phyloP scores from a whole-genome alignment of 495 filamentous ascomycete species.

The Aspergillus sparsus region DNA sequence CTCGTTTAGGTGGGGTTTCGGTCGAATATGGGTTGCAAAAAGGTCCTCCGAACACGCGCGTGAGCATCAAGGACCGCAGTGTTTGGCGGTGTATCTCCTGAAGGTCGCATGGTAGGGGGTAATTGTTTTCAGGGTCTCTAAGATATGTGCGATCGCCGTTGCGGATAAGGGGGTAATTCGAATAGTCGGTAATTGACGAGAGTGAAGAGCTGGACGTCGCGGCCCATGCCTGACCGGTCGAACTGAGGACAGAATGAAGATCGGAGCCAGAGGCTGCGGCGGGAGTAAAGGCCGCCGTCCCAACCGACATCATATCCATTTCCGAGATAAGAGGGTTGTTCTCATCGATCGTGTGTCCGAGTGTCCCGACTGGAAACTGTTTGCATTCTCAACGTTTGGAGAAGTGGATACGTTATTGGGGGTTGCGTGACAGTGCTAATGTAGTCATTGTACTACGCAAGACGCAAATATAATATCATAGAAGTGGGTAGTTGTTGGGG shows the following conservation, averaged over 20 bases:
- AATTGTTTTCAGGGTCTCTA: conserved; percentile 69
- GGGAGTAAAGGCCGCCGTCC: conserved; percentile 29
- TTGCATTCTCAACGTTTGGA: conserved; percentile 37
- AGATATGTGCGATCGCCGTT: conserved; percentile 80
- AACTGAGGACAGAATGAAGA: conserved; percentile 43
- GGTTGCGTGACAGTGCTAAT: conserved; percentile 1
- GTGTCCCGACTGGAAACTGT: conserved; percentile 25
- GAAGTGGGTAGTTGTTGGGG: no score
- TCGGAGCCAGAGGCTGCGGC: conserved; percentile 41
- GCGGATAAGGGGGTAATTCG: conserved; percentile 63
- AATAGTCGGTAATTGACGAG: conserved; percentile 45
- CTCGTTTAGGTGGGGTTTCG: conserved; percentile 67
- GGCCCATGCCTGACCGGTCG: conserved; percentile 32
- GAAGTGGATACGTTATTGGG: conserved; percentile 11
- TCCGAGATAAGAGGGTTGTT: conserved; percentile 29
- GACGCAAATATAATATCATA: neutral
- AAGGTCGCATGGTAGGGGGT: conserved; percentile 87
- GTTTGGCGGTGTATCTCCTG: conserved; percentile 85
- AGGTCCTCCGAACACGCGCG: conserved; percentile 76
- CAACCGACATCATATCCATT: conserved; percentile 41
- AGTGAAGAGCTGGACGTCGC: conserved; percentile 44
- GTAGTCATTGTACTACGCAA: conserved; percentile 17
- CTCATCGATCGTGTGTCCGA: conserved; percentile 28
- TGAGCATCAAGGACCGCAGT: conserved; percentile 76
- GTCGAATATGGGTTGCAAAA: conserved; percentile 69